A percentile compares a stretch with the other conserved stretches of the same genome.
These are phyloP conservation scores for Trichoderma simmonsii DNA, from an alignment of 2,329 filamentous ascomycete genomes.

Conservation along the genomic window DNA sequence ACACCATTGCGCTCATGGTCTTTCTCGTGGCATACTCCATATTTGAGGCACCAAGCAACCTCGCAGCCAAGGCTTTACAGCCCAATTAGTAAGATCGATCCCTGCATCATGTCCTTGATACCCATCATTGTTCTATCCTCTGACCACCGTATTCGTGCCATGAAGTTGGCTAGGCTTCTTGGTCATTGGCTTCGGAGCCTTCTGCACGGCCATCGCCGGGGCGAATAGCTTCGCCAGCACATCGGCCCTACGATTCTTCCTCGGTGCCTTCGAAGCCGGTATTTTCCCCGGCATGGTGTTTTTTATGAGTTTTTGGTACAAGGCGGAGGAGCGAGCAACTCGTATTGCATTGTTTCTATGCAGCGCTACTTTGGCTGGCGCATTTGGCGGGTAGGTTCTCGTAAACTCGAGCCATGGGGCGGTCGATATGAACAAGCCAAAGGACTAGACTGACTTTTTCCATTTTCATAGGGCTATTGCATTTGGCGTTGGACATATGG, in stretches of 20 bases:
- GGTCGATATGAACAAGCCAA: background rate
- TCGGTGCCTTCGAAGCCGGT: background rate
- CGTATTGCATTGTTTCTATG: background rate
- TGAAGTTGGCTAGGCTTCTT: conserved; percentile 2
- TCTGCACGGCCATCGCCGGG: background rate
- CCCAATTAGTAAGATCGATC: background rate
- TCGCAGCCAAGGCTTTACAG: background rate
- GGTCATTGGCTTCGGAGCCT: conserved; percentile 3
- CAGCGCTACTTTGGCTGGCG: background rate
- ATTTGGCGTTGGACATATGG: background rate
- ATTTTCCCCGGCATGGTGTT: conserved; percentile 1
- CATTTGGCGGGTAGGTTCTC: conserved; percentile 1
- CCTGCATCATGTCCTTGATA: accelerated
- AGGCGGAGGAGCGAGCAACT: background rate
- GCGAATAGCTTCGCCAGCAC: background rate
- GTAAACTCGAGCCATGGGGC: accelerated
- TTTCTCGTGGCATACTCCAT: background rate
- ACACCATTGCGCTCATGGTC: background rate
- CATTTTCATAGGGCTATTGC: background rate
- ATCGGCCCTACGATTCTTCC: background rate
- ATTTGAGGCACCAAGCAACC: background rate
- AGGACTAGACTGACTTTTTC: background rate
- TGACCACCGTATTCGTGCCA: background rate
- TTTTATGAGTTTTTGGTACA: conserved; percentile 9
- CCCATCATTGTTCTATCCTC: too few species aligned